Evolutionary conservation across 75 land plant species (phyloP).

Genomic region (Pinus tabuliformis): DNA sequence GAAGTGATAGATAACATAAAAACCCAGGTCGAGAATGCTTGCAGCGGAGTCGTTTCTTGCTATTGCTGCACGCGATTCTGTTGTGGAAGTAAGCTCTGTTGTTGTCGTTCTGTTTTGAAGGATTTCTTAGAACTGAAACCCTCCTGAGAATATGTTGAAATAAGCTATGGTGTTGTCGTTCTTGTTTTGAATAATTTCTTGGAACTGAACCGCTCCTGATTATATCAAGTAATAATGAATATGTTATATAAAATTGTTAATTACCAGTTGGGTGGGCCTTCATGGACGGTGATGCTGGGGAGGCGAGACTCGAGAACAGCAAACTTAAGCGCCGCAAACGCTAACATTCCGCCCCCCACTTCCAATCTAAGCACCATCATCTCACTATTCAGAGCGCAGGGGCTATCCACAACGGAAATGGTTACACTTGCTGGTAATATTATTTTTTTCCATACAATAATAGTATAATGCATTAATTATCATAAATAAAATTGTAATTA

Average conservation of each 20-base stretch:
- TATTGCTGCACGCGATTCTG: slow-evolving; percentile 37
- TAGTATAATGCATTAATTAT: not conserved
- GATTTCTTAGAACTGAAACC: no score
- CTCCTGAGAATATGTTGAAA: no score
- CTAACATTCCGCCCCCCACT: slow-evolving; percentile 27
- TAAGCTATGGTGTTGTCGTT: no score
- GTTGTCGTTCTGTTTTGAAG: no score
- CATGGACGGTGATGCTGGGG: slow-evolving; percentile 39
- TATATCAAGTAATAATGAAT: no score
- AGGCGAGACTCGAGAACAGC: slow-evolving; percentile 49
- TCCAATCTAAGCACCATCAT: slow-evolving; percentile 14
- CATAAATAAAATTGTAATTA: not conserved
- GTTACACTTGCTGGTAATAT: slow-evolving; percentile 22
- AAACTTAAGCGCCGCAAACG: slow-evolving; percentile 26
- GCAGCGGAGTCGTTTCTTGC: slow-evolving; percentile 57
- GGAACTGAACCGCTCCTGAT: no score
- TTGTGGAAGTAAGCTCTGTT: slow-evolving; percentile 2
- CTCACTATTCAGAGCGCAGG: slow-evolving; percentile 16
- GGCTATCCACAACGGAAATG: slow-evolving; percentile 28
- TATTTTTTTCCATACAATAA: not conserved
- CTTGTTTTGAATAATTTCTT: no score
- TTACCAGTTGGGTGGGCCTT: slow-evolving; percentile 43
- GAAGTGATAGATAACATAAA: slow-evolving; percentile 45
- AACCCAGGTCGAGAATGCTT: slow-evolving; percentile 30
- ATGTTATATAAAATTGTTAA: no score